A percentile compares a stretch with the other conserved stretches of the same genome.
These are phyloP conservation scores for Neocallimastix lanati DNA, from an alignment of 192 early-diverging fungal genomes.

Conservation along the genomic window DNA sequence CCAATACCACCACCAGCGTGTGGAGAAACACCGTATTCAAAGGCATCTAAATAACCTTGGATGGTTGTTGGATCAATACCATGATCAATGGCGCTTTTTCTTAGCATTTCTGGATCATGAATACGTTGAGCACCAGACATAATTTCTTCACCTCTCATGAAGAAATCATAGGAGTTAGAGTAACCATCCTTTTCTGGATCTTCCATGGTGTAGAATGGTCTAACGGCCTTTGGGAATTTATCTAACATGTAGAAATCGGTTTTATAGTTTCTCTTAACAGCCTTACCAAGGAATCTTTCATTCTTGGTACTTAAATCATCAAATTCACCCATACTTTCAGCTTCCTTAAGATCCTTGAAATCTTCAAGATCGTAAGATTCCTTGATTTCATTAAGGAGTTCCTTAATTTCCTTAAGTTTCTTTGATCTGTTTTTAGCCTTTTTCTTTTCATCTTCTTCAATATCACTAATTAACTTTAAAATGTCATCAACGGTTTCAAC, in stretches of 20 bases:
- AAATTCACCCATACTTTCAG: conserved; percentile 43
- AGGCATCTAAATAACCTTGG: conserved; percentile 81
- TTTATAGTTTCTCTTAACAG: conserved; percentile 82
- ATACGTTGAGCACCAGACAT: conserved; percentile 97
- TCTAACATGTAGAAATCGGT: conserved; percentile 99
- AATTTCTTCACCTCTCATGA: conserved; percentile 97
- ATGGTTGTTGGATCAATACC: conserved; percentile 63
- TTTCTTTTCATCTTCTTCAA: background rate
- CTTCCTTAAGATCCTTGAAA: background rate
- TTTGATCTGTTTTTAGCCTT: background rate
- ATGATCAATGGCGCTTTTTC: conserved; percentile 53
- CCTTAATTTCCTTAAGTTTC: background rate
- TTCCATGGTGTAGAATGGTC: conserved; percentile 99
- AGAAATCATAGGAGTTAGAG: conserved; percentile 99
- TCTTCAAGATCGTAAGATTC: background rate
- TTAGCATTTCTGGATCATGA: conserved; percentile 69
- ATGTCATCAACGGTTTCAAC: background rate
- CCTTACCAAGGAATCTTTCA: conserved; percentile 65
- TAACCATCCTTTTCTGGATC: conserved; percentile 69
- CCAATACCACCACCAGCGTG: conserved; percentile 95
- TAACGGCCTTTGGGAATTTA: conserved; percentile 91
- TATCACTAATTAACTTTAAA: background rate
- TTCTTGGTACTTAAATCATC: conserved; percentile 82
- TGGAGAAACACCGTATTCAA: conserved; percentile 89
- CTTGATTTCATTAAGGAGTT: background rate